Conservation (phyloP, 805 yeast species). For the Suhomyces tanzawaensis region DNA sequence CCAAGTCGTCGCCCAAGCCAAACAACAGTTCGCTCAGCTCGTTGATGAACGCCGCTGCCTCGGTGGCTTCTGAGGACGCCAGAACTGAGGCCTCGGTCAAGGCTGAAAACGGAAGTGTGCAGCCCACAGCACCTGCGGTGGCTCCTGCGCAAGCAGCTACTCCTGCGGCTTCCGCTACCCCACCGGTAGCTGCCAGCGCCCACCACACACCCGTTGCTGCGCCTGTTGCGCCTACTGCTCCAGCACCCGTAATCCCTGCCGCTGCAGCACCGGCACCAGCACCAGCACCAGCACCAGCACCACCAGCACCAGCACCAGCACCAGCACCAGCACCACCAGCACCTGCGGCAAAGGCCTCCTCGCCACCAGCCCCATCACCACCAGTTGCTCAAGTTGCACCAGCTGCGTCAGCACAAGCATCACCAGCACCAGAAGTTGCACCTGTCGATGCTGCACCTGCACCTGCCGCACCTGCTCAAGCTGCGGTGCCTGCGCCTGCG, state of each 20-base stretch:
- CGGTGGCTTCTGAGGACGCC: constrained; percentile 15
- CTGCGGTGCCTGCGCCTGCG: constrained; percentile 1
- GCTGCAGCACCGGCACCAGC: constrained; percentile 7
- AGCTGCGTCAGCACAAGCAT: neutral
- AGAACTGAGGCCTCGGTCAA: constrained; percentile 5
- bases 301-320: constrained; percentile 7
- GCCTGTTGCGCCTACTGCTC: constrained; percentile 3
- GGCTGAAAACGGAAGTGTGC: no score
- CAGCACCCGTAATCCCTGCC: constrained; percentile 1
- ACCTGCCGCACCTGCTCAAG: constrained; percentile 3
- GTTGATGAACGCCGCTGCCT: constrained; percentile 29
- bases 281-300: constrained; percentile 2
- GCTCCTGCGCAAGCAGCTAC: constrained; percentile 7
- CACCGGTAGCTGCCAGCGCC: constrained; percentile 6
- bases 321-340: constrained; percentile 7
- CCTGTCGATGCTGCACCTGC: neutral
- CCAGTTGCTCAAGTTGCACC: constrained; percentile 7
- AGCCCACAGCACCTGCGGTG: constrained; percentile 4
- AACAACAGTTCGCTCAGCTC: constrained; percentile 21
- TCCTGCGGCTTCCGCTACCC: constrained; percentile 3
- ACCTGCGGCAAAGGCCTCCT: constrained; percentile 1
- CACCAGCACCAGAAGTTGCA: neutral
- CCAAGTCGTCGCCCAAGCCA: constrained; percentile 7
- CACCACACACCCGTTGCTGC: no score
- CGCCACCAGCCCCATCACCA: constrained; percentile 6